Percentiles rank a stretch among this genome's conserved stretches.
phyloP scores from a whole-genome alignment of 495 filamentous ascomycete genomes.

The Barbatosphaeria neglecta region DNA sequence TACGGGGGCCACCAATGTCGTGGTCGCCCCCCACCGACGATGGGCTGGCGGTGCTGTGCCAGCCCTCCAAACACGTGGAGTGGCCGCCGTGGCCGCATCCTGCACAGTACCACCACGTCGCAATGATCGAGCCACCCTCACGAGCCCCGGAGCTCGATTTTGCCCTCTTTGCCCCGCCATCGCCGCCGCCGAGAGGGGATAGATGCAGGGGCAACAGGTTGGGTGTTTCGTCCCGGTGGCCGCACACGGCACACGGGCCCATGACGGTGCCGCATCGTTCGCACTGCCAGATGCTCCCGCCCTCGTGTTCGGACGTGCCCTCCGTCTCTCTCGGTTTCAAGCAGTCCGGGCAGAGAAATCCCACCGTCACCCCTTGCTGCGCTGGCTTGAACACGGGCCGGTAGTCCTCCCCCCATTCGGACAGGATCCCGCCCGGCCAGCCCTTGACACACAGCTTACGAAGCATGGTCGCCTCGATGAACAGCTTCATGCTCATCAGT shows the following conservation, averaged over 20 bases:
- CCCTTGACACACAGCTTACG: constrained; percentile 50
- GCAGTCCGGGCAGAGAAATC: constrained; percentile 39
- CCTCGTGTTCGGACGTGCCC: constrained; percentile 12
- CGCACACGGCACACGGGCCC: constrained; percentile 34
- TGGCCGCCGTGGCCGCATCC: constrained; percentile 70
- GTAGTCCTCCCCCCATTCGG: constrained; percentile 36
- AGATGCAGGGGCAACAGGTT: constrained; percentile 7
- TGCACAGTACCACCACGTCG: constrained; percentile 59
- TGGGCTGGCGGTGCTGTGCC: constrained; percentile 35
- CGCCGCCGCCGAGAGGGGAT: not conserved
- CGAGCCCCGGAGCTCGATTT: not conserved
- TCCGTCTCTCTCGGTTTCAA: constrained; percentile 41
- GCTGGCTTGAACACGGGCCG: constrained; percentile 48
- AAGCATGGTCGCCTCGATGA: constrained; percentile 55
- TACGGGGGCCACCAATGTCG: constrained; percentile 1
- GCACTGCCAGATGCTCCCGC: constrained; percentile 36
- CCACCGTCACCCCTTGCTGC: constrained; percentile 31
- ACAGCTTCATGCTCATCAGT: constrained; percentile 51
- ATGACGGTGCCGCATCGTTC: constrained; percentile 29
- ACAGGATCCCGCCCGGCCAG: constrained; percentile 29
- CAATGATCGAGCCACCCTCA: constrained; percentile 14
- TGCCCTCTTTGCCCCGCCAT: not conserved
- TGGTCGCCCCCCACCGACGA: constrained; percentile 12
- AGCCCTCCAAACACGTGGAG: constrained; percentile 52
- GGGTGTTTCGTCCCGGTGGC: constrained; percentile 20